A percentile compares a stretch with the other conserved stretches of the same genome.
Conservation (phyloP, 306 rosid species). For the Vachellia collinsii region DNA sequence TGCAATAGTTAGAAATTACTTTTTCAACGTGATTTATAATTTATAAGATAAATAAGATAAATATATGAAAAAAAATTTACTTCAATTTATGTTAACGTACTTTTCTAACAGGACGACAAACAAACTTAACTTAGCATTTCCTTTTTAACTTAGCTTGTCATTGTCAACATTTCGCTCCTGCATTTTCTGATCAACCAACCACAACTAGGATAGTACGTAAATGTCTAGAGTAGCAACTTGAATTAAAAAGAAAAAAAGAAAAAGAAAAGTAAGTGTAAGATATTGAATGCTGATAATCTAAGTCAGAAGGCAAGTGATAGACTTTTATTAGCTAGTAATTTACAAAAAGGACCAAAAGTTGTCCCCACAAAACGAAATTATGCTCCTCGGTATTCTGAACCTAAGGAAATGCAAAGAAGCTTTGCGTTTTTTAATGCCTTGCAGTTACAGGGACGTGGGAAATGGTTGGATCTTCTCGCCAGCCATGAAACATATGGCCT, state of each 20-base stretch:
- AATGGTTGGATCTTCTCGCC: conserved; percentile 25
- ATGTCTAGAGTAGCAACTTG: background rate
- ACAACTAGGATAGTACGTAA: background rate
- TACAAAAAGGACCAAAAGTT: conserved; percentile 47
- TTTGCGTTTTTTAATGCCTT: conserved; percentile 35
- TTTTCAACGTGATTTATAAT: too few relatives aligned
- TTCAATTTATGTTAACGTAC: too few relatives aligned
- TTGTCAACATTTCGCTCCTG: background rate
- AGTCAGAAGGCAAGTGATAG: conserved; percentile 36
- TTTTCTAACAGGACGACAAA: too few relatives aligned
- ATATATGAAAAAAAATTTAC: too few relatives aligned
- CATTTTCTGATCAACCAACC: background rate
- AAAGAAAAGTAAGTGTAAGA: background rate
- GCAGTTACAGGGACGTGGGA: conserved; percentile 18
- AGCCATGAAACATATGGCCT: conserved; percentile 19
- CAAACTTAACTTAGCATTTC: background rate
- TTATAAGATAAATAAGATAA: too few relatives aligned
- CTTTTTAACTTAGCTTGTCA: background rate
- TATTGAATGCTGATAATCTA: conserved; percentile 11
- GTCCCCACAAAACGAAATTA: conserved; percentile 34
- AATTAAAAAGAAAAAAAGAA: too few relatives aligned
- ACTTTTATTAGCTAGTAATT: conserved; percentile 49
- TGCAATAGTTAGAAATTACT: too few relatives aligned
- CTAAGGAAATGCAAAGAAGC: conserved; percentile 22
- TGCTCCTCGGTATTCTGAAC: conserved; percentile 33